Evolutionary conservation across 352 stramenopile genomes (phyloP), one percentile per base, ranked within the genome.

Genomic region (Globisporangium radiosum): DNA sequence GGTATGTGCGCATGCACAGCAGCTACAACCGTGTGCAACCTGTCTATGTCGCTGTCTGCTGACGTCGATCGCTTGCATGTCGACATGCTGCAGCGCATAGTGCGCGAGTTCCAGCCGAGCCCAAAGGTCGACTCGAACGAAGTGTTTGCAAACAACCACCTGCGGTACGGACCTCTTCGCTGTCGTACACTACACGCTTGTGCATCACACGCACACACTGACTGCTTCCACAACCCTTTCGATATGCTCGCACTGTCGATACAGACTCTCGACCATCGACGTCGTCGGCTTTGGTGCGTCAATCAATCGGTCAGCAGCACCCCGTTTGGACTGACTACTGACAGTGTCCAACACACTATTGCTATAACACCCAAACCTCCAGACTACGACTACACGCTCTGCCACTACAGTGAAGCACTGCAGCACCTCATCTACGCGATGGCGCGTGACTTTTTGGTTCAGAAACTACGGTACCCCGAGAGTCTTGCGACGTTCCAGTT

Each of bases 361-460:
- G 2, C 25, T 3, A 33, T 33, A 3, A 33, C 25, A 33, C 2
- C 25, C 25, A 33, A 33, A 33, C 25, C 25, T 33, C 25, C 51
- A 90, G 93, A 98, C 66, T 98, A 96, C 57, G 93, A 98, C 71
- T 98, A 97, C 69, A 98, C 92, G 40, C 68, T 98, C 7, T 94
- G 93, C 13, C 92, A 96, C 51, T 98, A 98, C 73, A 96, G 75
- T 1, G 77, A 94, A 50, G 82, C 96, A 65, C 70, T 98, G 5
- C 78, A 98, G 63, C 75, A 92, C 33, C 80, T 98, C 33, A 97
- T 98, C 64, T 98, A 97, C 68, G 72, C 85, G 25, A 97, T 97
- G 88, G 87, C 91, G 13, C 70, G 91, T 19, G 84, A 92, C 48
- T 78, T 90, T 43, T 66, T 98, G 67, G 92, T 92, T 9, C 67